Evolutionary conservation across 805 yeast species (phyloP).

Genomic region (Candida orba): DNA sequence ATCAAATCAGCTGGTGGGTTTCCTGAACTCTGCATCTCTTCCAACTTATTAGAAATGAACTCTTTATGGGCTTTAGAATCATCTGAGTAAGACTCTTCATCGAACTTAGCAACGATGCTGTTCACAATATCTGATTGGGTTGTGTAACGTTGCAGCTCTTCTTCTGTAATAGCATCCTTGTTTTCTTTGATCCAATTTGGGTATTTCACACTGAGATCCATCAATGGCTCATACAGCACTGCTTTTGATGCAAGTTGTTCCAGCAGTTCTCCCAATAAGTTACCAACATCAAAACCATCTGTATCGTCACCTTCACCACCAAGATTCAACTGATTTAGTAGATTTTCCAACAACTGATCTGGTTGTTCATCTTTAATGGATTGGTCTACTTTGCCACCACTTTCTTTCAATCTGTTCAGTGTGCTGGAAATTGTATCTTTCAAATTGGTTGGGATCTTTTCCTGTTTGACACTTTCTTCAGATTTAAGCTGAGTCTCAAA

Average conservation of each 20-base stretch:
- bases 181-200: constrained; percentile 62
- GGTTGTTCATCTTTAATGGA: constrained; percentile 42
- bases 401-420: constrained; percentile 68
- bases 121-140: constrained; percentile 56
- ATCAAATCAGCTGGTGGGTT: constrained; percentile 75
- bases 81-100: constrained; percentile 55
- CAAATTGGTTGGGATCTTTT: constrained; percentile 31
- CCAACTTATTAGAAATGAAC: constrained; percentile 51
- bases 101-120: constrained; percentile 60
- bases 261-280: constrained; percentile 63
- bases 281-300: constrained; percentile 49
- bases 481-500: constrained; percentile 14
- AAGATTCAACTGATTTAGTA: constrained; percentile 55
- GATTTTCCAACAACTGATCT: constrained; percentile 50
- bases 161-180: constrained; percentile 29
- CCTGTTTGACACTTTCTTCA: constrained; percentile 3
- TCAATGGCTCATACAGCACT: constrained; percentile 81
- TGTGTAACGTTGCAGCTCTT: constrained; percentile 46
- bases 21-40: constrained; percentile 65
- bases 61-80: constrained; percentile 34
- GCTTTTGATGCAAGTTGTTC: constrained; percentile 79
- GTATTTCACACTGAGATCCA: constrained; percentile 67
- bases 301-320: constrained; percentile 31
- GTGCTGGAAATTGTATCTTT: constrained; percentile 76
- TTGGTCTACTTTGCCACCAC: constrained; percentile 65